Evolutionary conservation across 1,284 basidiomycete species (phyloP), one percentile per base, ranked within the genome.

Genomic region (Tilletia caries): DNA sequence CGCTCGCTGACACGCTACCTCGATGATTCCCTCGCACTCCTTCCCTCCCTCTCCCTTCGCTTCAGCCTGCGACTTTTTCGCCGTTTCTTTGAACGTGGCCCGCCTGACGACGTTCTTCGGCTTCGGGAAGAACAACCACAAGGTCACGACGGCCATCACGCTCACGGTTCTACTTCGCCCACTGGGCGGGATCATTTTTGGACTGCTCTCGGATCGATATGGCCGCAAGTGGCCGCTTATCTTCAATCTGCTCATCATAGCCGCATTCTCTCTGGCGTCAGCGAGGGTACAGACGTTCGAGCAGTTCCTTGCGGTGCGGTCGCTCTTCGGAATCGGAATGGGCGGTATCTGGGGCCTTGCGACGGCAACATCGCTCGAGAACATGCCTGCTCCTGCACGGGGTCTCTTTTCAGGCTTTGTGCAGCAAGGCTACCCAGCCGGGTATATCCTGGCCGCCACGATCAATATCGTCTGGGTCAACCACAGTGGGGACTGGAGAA

Each of bases 11-110:
- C 41, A 44, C 8, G 41, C n/a, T n/a, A n/a, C n/a, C n/a, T n/a
- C n/a, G n/a, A n/a, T n/a, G n/a, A n/a, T n/a, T n/a, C n/a, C n/a
- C n/a, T n/a, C n/a, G n/a, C n/a, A n/a, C n/a, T n/a, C n/a, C n/a
- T 44, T 44, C 18, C 10, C 41, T 44, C 41, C 18, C 18, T 18
- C 41, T 44, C 41, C 18, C 8, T 44, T 18, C 8, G 79, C 79
- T 48, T 77, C 79, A 8, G 79, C 72, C 72, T n/a, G n/a, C n/a
- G 79, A 82, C 69, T 82, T 81, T 54, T 82, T 82, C 71, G 73
- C 77, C 41, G 76, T 82, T 58, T 78, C 79, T 1, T 76, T 82
- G 52, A 76, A 75, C 34, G 76, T 80, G 64, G 60, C 67, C 1
- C 67, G 68, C 0, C 75, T 77, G 27, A 29, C 65, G 0, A 69